Evolutionary conservation across 208 protist species (phyloP).

Genomic region (Entamoeba dispar): DNA sequence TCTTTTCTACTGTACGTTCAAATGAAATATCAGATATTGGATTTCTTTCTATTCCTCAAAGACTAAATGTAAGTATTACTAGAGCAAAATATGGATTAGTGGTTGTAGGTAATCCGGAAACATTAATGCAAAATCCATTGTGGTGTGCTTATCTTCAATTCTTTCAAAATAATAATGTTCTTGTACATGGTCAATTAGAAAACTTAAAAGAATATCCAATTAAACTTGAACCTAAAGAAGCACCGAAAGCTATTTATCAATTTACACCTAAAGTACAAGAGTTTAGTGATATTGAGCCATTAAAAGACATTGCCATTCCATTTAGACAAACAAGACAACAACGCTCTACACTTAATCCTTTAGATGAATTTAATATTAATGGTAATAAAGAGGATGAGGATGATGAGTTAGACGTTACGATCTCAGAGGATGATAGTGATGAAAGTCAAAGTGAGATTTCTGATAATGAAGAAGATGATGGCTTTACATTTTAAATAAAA

Average conservation of each 20-base stretch:
- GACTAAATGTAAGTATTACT: slow-evolving; percentile 86
- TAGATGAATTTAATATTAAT: background rate
- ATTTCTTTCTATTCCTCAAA: slow-evolving; percentile 71
- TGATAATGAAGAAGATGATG: background rate
- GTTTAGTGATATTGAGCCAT: background rate
- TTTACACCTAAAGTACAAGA: background rate
- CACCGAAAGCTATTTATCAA: background rate
- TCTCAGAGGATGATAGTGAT: background rate
- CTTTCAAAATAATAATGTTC: background rate
- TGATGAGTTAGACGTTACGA: background rate
- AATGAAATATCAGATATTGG: slow-evolving; percentile 72
- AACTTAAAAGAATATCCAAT: background rate
- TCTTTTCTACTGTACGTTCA: slow-evolving; percentile 76
- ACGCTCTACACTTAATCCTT: background rate
- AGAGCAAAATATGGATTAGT: slow-evolving; percentile 72
- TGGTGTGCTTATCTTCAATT: slow-evolving; percentile 2
- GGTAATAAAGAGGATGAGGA: background rate
- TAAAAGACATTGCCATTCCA: background rate
- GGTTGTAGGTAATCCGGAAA: slow-evolving; percentile 70
- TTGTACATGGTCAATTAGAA: background rate
- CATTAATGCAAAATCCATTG: slow-evolving; percentile 35
- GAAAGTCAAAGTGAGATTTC: background rate
- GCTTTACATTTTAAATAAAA: background rate
- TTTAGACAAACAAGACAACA: too few species aligned
- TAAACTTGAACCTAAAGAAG: background rate